Conservation (phyloP, 495 filamentous ascomycete species). For the Venustampulla echinocandica region DNA sequence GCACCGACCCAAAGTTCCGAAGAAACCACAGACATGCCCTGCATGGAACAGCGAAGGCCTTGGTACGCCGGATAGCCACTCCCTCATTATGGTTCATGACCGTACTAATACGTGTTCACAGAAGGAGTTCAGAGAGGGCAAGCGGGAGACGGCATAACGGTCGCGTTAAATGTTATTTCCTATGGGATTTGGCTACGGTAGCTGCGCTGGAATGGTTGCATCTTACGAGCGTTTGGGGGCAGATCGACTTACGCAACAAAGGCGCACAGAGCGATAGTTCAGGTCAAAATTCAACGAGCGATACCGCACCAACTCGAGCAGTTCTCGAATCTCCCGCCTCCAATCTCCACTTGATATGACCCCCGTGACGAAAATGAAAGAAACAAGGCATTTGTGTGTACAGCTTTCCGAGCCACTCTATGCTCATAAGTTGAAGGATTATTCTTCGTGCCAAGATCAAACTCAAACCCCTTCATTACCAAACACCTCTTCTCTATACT, state of each 20-base stretch:
- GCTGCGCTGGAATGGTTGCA: constrained; percentile 13
- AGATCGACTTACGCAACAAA: constrained; percentile 7
- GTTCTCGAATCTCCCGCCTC: constrained; percentile 9
- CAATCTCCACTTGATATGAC: constrained; percentile 1
- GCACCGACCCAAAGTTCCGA: constrained; percentile 98
- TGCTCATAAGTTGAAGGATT: constrained; percentile 90
- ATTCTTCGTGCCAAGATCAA: constrained; percentile 85
- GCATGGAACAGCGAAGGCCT: constrained; percentile 93
- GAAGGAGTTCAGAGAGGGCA: constrained; percentile 98
- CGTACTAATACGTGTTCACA: constrained; percentile 33
- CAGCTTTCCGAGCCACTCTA: constrained; percentile 70
- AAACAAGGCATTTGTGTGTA: constrained; percentile 97
- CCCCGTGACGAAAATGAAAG: not conserved
- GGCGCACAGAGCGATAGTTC: constrained; percentile 15
- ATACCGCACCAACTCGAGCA: constrained; percentile 8
- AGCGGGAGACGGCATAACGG: constrained; percentile 79
- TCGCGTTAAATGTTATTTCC: constrained; percentile 9
- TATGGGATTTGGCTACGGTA: constrained; percentile 10
- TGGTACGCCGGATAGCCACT: constrained; percentile 56
- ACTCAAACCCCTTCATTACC: constrained; percentile 69
- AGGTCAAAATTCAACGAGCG: constrained; percentile 16
- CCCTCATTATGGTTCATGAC: not conserved
- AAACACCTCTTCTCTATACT: constrained; percentile 62
- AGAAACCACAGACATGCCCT: constrained; percentile 99
- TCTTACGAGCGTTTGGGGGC: constrained; percentile 11